phyloP scores from a whole-genome alignment of 2,329 filamentous ascomycete genomes.

The Orbilia oligospora region DNA sequence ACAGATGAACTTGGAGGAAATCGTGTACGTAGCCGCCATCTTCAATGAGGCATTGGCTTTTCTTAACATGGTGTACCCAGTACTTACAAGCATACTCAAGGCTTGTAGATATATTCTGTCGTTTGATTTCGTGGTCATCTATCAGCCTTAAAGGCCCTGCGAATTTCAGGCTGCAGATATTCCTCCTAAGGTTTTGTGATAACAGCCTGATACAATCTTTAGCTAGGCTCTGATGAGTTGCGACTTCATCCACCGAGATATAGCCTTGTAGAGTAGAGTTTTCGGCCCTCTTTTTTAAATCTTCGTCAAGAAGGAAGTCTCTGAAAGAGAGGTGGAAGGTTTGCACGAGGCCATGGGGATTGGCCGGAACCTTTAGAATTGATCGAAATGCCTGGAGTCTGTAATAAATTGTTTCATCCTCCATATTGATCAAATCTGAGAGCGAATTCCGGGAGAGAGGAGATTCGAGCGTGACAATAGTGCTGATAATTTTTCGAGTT shows the following conservation, averaged over 20 bases:
- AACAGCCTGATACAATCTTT: constrained; percentile 67
- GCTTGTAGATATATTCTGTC: constrained; percentile 63
- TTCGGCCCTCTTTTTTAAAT: constrained; percentile 16
- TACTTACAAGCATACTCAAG: constrained; percentile 64
- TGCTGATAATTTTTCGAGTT: constrained; percentile 9
- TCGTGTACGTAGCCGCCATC: neutral
- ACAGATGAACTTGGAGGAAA: constrained; percentile 28
- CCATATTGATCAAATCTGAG: constrained; percentile 5
- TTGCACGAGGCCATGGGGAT: neutral
- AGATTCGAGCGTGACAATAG: constrained; percentile 11
- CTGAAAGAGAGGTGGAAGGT: constrained; percentile 41
- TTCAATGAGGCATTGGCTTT: neutral
- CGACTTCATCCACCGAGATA: constrained; percentile 67
- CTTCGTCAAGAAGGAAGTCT: constrained; percentile 65
- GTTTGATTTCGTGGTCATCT: constrained; percentile 57
- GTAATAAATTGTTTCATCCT: constrained; percentile 17
- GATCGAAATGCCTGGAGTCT: constrained; percentile 24
- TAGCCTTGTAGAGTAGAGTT: constrained; percentile 36
- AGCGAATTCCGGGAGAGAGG: constrained; percentile 20
- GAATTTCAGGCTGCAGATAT: constrained; percentile 66
- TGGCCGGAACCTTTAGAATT: constrained; percentile 16
- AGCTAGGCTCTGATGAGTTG: constrained; percentile 65
- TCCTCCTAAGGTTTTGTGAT: constrained; percentile 65
- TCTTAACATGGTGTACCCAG: constrained; percentile 27
- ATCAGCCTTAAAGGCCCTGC: constrained; percentile 64